Base-by-base conservation (phyloP, 2,329 filamentous ascomycete species). In the Colletotrichum lindemuthianum region DNA sequence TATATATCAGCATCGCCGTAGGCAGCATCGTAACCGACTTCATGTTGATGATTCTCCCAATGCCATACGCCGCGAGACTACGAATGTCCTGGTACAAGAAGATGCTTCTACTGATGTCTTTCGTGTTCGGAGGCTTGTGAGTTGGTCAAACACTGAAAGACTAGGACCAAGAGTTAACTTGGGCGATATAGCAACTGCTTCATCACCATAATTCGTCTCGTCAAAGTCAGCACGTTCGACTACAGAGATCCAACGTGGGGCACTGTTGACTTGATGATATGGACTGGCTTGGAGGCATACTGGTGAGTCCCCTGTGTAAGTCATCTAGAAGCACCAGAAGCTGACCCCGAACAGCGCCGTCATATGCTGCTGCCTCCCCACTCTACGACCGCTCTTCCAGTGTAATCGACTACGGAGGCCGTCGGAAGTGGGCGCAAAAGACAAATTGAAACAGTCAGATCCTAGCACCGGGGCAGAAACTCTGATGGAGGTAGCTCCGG, bases 171-270 rank as follows among this genome's bases (percentile, higher is more conserved):
- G 24, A 24, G 6, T 10, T 64, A 13, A 49, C 6, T 0, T 1
- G 6, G 8, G 9, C 15, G 16, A 1, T n/a, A 11, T 39, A 65
- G 63, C 13, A 65, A 65, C 13, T 65, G 63, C 13, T 65, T 65
- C n/a, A 48, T 65, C 4, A 65, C 63, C 4, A 63, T 63, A 8
- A 57, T 63, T 32, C 58, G 63, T 8, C 15, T 65, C 4, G 41
- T 65, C 12, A 65, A 65, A 33, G 63, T 65, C 3, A 37, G 44
- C 11, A 49, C 24, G 11, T 65, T 63, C n/a, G 52, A 52, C 12
- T 65, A 56, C n/a, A 37, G 15, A 11, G 63, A 65, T 15, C 63
- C 63, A 8, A 65, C 63, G 3, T 65, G 63, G 63, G 63, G 63
- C 11, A 63, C 63, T 2, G 63, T 65, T 8, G 63, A 65, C 8